Percentiles rank a stretch among this genome's conserved stretches.
Conservation (phyloP, 2,329 filamentous ascomycete genomes). For the Hypomyces perniciosus region DNA sequence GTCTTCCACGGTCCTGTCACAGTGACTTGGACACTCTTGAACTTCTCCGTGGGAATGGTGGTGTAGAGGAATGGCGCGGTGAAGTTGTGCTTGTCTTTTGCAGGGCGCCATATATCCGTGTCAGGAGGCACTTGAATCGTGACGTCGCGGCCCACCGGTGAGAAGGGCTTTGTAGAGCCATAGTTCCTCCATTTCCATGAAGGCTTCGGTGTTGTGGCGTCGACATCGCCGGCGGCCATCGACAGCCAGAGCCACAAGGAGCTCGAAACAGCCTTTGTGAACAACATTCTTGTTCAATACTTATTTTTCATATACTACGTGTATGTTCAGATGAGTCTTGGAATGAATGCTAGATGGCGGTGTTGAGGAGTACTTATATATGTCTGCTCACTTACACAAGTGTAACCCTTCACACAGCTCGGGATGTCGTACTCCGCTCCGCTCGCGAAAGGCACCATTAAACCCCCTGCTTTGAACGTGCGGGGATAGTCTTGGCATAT, state of each 20-base stretch:
- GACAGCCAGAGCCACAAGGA: not conserved
- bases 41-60: constrained; percentile 5
- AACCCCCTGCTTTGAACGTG: too few species aligned
- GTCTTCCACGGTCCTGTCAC: constrained; percentile 15
- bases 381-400: too few species aligned
- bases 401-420: too few species aligned
- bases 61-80: constrained; percentile 16
- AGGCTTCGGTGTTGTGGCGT: not conserved
- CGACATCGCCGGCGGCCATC: constrained; percentile 1
- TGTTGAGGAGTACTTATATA: not conserved
- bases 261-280: not conserved
- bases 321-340: not conserved
- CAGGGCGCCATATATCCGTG: constrained; percentile 16
- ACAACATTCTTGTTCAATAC: not conserved
- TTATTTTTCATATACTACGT: too few species aligned
- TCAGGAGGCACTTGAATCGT: constrained; percentile 15
- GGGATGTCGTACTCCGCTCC: too few species aligned
- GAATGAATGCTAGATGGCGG: not conserved
- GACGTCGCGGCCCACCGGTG: constrained; percentile 9
- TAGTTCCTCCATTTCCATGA: constrained; percentile 13
- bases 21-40: constrained; percentile 14
- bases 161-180: constrained; percentile 6
- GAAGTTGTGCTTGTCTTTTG: constrained; percentile 13
- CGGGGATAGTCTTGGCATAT: too few species aligned
- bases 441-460: too few species aligned